Conservation (phyloP, 164 flowering plant genomes). For the Chimonanthus salicifolius region DNA sequence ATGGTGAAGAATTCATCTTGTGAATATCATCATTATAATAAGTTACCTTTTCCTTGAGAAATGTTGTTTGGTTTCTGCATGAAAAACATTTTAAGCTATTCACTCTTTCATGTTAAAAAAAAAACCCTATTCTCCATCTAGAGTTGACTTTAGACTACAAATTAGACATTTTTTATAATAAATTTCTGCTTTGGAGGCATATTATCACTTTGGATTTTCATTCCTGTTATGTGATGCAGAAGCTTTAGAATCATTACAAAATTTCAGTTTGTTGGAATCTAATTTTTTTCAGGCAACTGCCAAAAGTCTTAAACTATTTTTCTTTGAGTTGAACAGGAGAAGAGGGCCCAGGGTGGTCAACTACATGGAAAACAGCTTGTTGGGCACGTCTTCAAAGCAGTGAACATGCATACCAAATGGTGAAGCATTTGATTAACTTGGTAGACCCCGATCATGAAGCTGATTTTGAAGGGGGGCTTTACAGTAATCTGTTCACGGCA, state of each 20-base stretch:
- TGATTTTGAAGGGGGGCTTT: constrained; percentile 77
- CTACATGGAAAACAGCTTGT: constrained; percentile 71
- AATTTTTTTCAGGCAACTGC: neutral
- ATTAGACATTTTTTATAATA: too few relatives aligned
- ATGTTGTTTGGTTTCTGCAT: too few relatives aligned
- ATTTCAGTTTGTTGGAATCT: neutral
- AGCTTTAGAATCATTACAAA: neutral
- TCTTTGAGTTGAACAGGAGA: constrained; percentile 46
- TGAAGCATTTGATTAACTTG: constrained; percentile 65
- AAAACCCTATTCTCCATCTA: neutral
- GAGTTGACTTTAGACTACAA: neutral
- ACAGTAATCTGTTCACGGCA: constrained; percentile 86
- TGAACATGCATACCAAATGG: constrained; percentile 78
- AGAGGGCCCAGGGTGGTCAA: constrained; percentile 98
- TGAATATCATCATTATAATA: too few relatives aligned
- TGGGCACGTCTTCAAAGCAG: constrained; percentile 87
- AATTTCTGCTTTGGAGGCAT: neutral
- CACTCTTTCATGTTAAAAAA: too few relatives aligned
- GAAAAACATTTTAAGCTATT: too few relatives aligned
- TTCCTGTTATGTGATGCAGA: too few relatives aligned
- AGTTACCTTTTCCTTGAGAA: too few relatives aligned
- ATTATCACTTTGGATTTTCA: neutral
- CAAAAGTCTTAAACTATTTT: neutral
- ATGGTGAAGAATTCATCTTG: too few relatives aligned
- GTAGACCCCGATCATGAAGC: constrained; percentile 71